These are phyloP conservation scores for Urochloa ruziziensis DNA, from an alignment of 176 grass and related monocot genomes.

Conservation along the genomic window DNA sequence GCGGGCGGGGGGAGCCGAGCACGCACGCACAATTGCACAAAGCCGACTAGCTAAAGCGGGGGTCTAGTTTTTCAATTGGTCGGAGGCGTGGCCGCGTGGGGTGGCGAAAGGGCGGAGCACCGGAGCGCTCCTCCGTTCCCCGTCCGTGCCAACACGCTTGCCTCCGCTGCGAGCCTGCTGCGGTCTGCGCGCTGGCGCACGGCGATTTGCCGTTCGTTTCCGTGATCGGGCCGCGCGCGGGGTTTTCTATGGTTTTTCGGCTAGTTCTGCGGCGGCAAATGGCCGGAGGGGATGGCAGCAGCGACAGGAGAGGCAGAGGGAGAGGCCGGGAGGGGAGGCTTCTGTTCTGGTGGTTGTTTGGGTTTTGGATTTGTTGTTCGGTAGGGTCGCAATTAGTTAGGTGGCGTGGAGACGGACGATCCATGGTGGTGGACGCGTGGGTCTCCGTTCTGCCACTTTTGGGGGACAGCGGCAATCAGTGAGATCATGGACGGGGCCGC, in stretches of 20 bases:
- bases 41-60: neutral
- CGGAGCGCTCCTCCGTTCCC: neutral
- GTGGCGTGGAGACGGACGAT: constrained; percentile 14
- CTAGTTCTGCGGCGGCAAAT: neutral
- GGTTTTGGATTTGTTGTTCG: neutral
- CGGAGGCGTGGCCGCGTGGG: neutral
- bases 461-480: constrained; percentile 6
- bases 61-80: neutral
- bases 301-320: neutral
- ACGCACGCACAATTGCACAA: neutral
- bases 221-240: neutral
- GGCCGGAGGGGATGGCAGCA: neutral
- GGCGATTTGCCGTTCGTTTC: constrained; percentile 14
- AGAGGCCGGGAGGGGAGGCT: neutral
- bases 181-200: constrained; percentile 18
- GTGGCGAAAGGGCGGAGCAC: neutral
- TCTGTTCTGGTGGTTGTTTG: constrained; percentile 8
- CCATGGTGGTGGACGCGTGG: constrained; percentile 26
- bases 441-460: constrained; percentile 13
- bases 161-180: too few species aligned
- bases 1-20: neutral
- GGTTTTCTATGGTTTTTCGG: neutral
- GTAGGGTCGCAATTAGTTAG: constrained; percentile 17
- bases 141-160: too few species aligned
- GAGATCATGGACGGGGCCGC: neutral